phyloP scores from a whole-genome alignment of 2,329 filamentous ascomycete genomes.

The Pezicula neosporulosa region DNA sequence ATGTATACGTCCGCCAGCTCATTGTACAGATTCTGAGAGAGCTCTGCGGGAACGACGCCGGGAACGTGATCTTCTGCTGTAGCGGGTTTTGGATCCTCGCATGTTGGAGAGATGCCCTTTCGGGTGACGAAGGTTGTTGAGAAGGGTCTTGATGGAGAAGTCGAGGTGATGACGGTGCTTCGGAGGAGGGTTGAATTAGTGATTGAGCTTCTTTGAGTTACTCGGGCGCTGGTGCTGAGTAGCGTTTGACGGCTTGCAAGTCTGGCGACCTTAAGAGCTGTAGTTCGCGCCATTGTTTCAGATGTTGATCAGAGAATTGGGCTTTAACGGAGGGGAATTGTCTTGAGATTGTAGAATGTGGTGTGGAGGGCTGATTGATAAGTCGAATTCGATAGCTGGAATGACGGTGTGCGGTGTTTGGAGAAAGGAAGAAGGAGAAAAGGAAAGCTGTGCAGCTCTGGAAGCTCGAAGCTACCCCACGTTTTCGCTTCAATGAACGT shows the following conservation, averaged over 20 bases:
- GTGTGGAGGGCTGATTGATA: background rate
- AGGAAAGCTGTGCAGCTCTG: background rate
- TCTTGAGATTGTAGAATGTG: background rate
- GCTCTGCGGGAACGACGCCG: slow-evolving; percentile 53
- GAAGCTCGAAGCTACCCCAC: slow-evolving; percentile 11
- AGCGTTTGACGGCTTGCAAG: slow-evolving; percentile 1
- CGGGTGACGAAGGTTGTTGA: slow-evolving; percentile 5
- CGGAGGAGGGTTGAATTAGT: background rate
- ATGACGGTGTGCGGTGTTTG: background rate
- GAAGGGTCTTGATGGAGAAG: background rate
- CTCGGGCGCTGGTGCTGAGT: background rate
- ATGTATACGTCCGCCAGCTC: slow-evolving; percentile 74
- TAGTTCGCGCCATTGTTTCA: slow-evolving; percentile 8
- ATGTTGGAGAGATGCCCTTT: slow-evolving; percentile 58
- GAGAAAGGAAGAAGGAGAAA: background rate
- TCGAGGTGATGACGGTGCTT: background rate
- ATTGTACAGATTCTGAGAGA: slow-evolving; percentile 72
- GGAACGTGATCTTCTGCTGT: slow-evolving; percentile 35
- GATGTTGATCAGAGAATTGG: background rate
- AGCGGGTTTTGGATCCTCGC: slow-evolving; percentile 47
- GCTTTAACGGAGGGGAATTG: background rate
- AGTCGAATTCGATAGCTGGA: background rate
- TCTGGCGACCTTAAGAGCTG: slow-evolving; percentile 10
- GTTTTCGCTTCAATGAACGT: slow-evolving; percentile 1
- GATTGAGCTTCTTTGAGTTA: slow-evolving; percentile 3